Conservation (phyloP, 345 rosid genomes). For the Rhodamnia rubescens region DNA sequence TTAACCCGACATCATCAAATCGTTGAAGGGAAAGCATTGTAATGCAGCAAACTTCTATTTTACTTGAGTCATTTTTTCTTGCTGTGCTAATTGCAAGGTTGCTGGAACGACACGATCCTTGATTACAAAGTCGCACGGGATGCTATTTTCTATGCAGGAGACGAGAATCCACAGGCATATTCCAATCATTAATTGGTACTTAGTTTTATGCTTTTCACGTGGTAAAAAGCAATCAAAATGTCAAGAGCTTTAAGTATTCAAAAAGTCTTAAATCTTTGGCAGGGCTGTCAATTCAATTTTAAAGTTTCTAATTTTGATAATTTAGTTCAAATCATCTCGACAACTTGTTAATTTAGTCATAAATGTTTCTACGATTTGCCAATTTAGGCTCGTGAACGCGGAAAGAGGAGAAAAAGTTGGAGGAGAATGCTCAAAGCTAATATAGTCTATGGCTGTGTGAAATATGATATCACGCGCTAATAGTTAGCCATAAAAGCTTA, state of each 20-base stretch:
- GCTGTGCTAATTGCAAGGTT: background rate
- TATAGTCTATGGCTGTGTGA: background rate
- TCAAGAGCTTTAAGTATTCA: rapidly evolving
- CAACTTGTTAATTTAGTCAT: background rate
- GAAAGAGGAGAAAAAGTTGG: background rate
- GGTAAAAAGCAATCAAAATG: background rate
- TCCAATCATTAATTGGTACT: background rate
- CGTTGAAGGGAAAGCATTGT: background rate
- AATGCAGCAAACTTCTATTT: background rate
- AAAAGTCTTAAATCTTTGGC: background rate
- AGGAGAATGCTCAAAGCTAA: background rate
- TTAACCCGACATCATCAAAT: background rate
- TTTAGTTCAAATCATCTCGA: background rate
- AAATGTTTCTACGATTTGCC: no score
- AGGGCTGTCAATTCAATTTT: background rate
- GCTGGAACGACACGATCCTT: background rate
- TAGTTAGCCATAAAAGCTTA: background rate
- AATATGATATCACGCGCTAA: background rate
- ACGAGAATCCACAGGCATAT: background rate
- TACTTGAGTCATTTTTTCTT: background rate
- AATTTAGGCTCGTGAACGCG: background rate
- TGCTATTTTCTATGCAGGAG: background rate
- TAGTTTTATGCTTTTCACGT: background rate
- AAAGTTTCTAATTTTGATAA: background rate
- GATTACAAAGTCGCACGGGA: background rate